Conservation (phyloP, 2,329 filamentous ascomycete species). For the Tolypocladium inflatum region DNA sequence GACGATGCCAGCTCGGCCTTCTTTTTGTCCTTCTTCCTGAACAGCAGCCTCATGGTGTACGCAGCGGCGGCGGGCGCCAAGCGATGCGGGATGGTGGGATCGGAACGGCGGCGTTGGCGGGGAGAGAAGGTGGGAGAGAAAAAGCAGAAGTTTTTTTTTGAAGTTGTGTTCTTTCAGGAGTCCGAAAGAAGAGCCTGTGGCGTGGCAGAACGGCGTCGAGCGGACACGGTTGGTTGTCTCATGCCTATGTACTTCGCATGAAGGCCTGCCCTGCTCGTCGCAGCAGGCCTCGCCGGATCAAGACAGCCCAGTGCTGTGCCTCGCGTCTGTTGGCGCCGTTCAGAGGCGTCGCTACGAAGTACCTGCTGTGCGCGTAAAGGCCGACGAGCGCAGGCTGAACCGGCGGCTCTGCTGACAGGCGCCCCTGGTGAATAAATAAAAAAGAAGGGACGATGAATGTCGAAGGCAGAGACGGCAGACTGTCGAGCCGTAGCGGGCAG, state of each 20-base stretch:
- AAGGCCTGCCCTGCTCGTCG: neutral
- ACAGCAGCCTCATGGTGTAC: slow-evolving; percentile 25
- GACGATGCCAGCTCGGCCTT: slow-evolving; percentile 12
- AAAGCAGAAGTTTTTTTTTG: neutral
- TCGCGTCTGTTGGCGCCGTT: neutral
- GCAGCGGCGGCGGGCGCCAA: neutral
- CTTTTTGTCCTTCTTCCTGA: slow-evolving; percentile 29
- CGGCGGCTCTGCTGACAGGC: neutral
- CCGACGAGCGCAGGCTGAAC: neutral
- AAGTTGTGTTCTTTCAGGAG: neutral
- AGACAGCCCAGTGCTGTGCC: neutral
- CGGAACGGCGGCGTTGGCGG: neutral
- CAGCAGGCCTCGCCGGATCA: neutral
- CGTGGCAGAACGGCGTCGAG: neutral
- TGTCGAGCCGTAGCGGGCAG: neutral
- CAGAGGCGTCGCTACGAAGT: neutral
- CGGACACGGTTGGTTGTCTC: neutral
- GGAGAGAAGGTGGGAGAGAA: neutral
- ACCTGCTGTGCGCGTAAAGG: neutral
- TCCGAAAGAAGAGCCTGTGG: neutral
- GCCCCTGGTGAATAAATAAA: too few species aligned
- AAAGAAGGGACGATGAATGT: neutral
- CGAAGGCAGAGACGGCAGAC: neutral
- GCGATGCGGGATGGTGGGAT: neutral
- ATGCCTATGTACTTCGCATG: neutral